These are phyloP conservation scores for Eucalyptus urophylla DNA, from an alignment of 345 rosid genomes.

Conservation along the genomic window DNA sequence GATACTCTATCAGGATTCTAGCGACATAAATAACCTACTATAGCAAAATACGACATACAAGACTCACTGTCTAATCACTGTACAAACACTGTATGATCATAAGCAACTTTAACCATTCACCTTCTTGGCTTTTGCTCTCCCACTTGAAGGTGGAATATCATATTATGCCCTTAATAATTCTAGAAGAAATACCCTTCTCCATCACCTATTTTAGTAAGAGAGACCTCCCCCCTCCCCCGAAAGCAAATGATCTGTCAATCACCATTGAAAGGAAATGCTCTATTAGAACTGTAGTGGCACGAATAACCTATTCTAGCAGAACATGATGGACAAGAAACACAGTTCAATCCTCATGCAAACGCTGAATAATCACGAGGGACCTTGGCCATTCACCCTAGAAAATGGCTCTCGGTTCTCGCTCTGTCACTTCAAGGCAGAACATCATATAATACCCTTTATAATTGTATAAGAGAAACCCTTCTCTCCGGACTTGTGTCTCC, in stretches of 20 bases:
- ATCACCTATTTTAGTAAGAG: neutral
- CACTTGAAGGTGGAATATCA: neutral
- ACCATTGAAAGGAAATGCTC: neutral
- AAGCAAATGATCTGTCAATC: neutral
- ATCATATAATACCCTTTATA: neutral
- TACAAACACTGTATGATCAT: neutral
- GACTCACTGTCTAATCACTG: neutral
- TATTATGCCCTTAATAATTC: neutral
- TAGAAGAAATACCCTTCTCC: neutral
- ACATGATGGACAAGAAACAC: neutral
- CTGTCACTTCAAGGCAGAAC: neutral
- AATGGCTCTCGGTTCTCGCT: neutral
- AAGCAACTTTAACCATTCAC: neutral
- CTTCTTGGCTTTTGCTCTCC: neutral
- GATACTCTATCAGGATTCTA: accelerated
- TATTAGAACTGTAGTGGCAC: accelerated
- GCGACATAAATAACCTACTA: accelerated
- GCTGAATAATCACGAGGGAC: neutral
- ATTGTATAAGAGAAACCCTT: neutral
- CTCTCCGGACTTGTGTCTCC: neutral
- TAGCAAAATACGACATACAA: accelerated
- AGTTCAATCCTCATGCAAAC: neutral
- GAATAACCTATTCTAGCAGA: accelerated
- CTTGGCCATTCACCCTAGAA: neutral
- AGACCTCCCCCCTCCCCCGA: neutral